phyloP scores from a whole-genome alignment of 208 protist species.

The Naegleria gruberi region DNA sequence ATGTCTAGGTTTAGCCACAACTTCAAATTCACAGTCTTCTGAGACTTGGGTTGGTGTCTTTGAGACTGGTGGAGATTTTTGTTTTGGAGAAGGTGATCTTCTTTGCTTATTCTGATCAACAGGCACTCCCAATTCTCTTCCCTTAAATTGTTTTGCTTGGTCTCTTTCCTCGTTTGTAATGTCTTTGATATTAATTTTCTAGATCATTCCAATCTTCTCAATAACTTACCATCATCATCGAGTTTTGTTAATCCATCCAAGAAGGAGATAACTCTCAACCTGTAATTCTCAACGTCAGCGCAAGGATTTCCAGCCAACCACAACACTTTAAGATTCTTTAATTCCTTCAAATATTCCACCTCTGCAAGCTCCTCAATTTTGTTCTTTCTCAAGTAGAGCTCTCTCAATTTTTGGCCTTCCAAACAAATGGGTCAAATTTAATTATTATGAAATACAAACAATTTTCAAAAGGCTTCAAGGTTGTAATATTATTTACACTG shows the following conservation, averaged over 20 bases:
- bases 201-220: not conserved
- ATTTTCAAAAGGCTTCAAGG: conserved; percentile 55
- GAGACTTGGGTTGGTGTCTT: not conserved
- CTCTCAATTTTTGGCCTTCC: conserved; percentile 26
- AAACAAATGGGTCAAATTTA: not conserved
- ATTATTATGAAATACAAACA: conserved; percentile 37
- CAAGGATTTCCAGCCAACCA: conserved; percentile 84
- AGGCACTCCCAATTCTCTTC: not conserved
- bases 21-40: not conserved
- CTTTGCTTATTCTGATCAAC: not conserved
- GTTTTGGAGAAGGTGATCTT: not conserved
- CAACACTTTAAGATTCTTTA: conserved; percentile 64
- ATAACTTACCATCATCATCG: conserved; percentile 54
- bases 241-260: conserved; percentile 69
- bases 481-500: conserved; percentile 63
- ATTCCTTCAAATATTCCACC: conserved; percentile 54
- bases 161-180: not conserved
- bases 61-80: not conserved
- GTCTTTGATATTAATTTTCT: not conserved
- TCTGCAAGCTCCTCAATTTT: conserved; percentile 60
- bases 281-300: conserved; percentile 63
- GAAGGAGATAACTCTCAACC: conserved; percentile 64
- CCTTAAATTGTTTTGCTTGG: not conserved
- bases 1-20: not conserved
- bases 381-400: conserved; percentile 86